Percentiles rank a stretch among this genome's conserved stretches.
These are phyloP conservation scores for Saturnispora besseyi DNA, from an alignment of 805 yeast species.

Conservation along the genomic window DNA sequence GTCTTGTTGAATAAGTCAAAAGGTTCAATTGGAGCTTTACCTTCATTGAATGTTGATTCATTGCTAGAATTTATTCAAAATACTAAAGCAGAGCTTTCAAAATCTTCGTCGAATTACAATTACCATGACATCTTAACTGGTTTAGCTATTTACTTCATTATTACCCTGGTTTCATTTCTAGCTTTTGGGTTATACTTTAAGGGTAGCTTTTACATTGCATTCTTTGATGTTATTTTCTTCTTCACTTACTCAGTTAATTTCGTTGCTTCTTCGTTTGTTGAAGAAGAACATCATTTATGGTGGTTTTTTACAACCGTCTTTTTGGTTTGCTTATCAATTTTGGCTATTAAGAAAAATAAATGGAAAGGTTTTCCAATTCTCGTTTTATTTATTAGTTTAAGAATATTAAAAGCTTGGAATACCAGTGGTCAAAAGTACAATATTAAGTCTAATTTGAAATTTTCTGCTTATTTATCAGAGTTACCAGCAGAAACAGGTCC, in stretches of 20 bases:
- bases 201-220: slow-evolving; percentile 12
- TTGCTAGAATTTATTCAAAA: slow-evolving; percentile 30
- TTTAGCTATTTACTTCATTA: slow-evolving; percentile 24
- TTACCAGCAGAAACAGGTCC: slow-evolving; percentile 20
- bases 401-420: slow-evolving; percentile 75
- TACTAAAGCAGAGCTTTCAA: slow-evolving; percentile 44
- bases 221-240: slow-evolving; percentile 24
- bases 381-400: slow-evolving; percentile 29
- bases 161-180: slow-evolving; percentile 26
- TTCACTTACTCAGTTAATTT: slow-evolving; percentile 41
- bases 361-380: slow-evolving; percentile 13
- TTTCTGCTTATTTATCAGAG: slow-evolving; percentile 35
- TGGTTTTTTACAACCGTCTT: slow-evolving; percentile 58
- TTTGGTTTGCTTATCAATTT: slow-evolving; percentile 11
- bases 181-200: slow-evolving; percentile 18
- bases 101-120: slow-evolving; percentile 66
- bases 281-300: slow-evolving; percentile 96
- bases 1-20: slow-evolving; percentile 36
- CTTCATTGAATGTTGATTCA: slow-evolving; percentile 11
- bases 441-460: slow-evolving; percentile 37
- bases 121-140: slow-evolving; percentile 41
- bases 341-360: slow-evolving; percentile 10
- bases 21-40: slow-evolving; percentile 16
- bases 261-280: slow-evolving; percentile 85
- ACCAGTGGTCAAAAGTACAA: slow-evolving; percentile 80